A percentile compares a stretch with the other conserved stretches of the same genome.
phyloP scores from a whole-genome alignment of 495 filamentous ascomycete species.

The Tuber microsphaerosporum region DNA sequence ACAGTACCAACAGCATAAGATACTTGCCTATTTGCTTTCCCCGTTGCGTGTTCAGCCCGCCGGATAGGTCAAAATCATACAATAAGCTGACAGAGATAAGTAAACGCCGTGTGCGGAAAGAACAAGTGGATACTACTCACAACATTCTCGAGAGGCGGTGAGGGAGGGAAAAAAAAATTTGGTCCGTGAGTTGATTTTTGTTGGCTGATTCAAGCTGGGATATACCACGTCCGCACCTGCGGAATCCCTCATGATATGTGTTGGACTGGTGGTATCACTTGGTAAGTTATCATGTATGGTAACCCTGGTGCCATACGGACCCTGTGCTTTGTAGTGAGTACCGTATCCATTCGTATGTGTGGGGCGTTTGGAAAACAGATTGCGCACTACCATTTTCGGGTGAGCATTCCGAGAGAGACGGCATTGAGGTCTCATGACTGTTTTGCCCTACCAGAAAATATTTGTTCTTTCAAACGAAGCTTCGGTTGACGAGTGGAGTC shows the following conservation, averaged over 20 bases:
- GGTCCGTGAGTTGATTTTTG: background rate
- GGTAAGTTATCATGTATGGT: background rate
- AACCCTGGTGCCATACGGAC: background rate
- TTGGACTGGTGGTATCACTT: background rate
- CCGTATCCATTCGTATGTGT: background rate
- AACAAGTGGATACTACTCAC: background rate
- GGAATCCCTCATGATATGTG: background rate
- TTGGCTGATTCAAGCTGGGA: background rate
- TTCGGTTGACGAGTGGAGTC: background rate
- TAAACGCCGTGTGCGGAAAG: background rate
- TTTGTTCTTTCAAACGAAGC: background rate
- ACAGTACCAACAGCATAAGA: background rate
- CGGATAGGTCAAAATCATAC: background rate
- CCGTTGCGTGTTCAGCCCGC: background rate
- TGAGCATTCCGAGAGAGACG: background rate
- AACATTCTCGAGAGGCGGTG: background rate
- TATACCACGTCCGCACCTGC: background rate
- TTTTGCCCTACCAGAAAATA: background rate
- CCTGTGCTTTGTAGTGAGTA: background rate
- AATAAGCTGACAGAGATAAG: background rate
- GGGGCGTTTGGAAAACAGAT: background rate
- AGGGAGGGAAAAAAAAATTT: background rate
- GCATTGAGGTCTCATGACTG: background rate
- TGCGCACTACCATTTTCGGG: background rate
- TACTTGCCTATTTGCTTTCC: background rate